Evolutionary conservation across 495 filamentous ascomycete species (phyloP), one percentile per base, ranked within the genome.

Genomic region (Aspergillus coremiiformis): DNA sequence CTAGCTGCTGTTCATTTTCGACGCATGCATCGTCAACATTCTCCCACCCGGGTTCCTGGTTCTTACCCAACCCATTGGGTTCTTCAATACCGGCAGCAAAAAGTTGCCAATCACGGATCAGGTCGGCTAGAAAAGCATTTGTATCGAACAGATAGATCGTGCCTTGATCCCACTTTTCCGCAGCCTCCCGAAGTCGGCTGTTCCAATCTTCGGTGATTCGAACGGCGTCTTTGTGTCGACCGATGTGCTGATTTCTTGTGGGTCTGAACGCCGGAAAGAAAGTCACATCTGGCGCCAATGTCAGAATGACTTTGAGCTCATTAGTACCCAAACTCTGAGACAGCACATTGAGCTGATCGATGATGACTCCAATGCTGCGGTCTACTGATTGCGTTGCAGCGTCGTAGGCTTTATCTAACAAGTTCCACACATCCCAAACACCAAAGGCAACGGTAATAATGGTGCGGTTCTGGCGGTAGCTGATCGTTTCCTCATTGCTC

Each of bases 401-500:
- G 20, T 55, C 53, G 45, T 66, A 64, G 44, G 64, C 61, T 47
- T 66, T 67, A 5, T 57, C 57, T 22, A 72, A 62, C 19, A 74
- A 62, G 39, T 71, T 71, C 76, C 75, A 80, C 33, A 79, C 47
- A 54, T 78, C 78, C 67, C 73, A 79, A 20, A 78, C 58, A 5
- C 74, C 71, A 52, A 78, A 80, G 23, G 72, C 73, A 5, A 78
- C 57, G 8, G 66, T 65, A 35, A 77, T 65, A 19, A 71, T 62
- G 17, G 69, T 70, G 19, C 57, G 54, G 17, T 75, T 60, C 42
- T 66, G 56, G 14, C 64, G 65, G 15, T 41, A 52, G 37, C 47
- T 46, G 32, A 66, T 45, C 8, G 56, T 45, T n/a, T 64, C 61
- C 15, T 49, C 59, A 12, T 55, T 55, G 24, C 39, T 27, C 14